These are phyloP conservation scores for Tylopilus cervinicoccineus DNA, from an alignment of 768 basidiomycete genomes.

Conservation along the genomic window DNA sequence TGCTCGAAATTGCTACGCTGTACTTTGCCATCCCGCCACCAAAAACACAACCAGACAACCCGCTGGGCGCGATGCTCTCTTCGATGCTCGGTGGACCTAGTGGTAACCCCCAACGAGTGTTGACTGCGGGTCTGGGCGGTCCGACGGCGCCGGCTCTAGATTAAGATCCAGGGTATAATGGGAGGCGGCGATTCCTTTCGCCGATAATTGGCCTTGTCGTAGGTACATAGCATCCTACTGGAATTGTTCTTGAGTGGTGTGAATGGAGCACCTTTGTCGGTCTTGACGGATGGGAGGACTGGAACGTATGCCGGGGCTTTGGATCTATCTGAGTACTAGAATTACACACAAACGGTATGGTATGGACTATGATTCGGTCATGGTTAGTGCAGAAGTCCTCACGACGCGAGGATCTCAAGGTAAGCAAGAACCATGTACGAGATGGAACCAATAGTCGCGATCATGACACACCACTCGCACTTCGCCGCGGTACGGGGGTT, in stretches of 20 bases:
- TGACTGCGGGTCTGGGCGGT: conserved; percentile 24
- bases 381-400: conserved; percentile 17
- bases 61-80: conserved; percentile 86
- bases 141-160: conserved; percentile 28
- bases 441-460: conserved; percentile 10
- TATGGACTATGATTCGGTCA: conserved; percentile 11
- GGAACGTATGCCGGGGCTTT: background rate
- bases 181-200: conserved; percentile 6
- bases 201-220: conserved; percentile 7
- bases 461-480: conserved; percentile 33
- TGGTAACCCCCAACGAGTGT: conserved; percentile 22
- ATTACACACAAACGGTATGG: conserved; percentile 15
- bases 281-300: background rate
- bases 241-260: conserved; percentile 2
- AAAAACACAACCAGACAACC: conserved; percentile 64
- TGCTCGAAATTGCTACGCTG: conserved; percentile 63
- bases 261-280: background rate
- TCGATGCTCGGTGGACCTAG: conserved; percentile 75
- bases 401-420: conserved; percentile 8
- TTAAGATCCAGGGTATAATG: conserved; percentile 6
- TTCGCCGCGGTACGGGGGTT: conserved; percentile 40
- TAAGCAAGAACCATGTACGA: conserved; percentile 8
- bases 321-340: background rate
- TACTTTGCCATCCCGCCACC: conserved; percentile 90
- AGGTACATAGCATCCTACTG: conserved; percentile 7